Percentiles rank a stretch among this genome's conserved stretches.
Conservation (phyloP, 2,329 filamentous ascomycete species). For the Nannizziopsis arthrosporioides region DNA sequence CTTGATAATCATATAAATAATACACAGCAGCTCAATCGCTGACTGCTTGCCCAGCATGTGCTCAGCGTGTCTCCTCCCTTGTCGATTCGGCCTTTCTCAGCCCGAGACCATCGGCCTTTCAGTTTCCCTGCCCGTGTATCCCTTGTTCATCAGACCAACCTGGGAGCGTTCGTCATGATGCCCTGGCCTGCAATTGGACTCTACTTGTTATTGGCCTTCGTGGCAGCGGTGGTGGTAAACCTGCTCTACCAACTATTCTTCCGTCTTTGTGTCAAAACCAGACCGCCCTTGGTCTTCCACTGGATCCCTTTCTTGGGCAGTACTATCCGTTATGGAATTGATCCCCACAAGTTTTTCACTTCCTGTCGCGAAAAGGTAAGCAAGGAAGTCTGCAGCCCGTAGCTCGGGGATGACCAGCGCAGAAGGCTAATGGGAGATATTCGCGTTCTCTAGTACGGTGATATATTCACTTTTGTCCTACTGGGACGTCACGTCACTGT, state of each 20-base stretch:
- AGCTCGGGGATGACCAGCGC: constrained; percentile 14
- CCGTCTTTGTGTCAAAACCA: constrained; percentile 51
- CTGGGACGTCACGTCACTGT: constrained; percentile 83
- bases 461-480: constrained; percentile 81
- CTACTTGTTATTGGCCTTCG: background rate
- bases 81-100: too few relatives aligned
- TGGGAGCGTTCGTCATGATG: too few relatives aligned
- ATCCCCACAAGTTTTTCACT: constrained; percentile 72
- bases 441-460: constrained; percentile 56
- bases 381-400: constrained; percentile 10
- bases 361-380: constrained; percentile 58
- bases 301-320: constrained; percentile 52
- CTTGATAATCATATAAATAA: background rate
- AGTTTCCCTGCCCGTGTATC: too few relatives aligned
- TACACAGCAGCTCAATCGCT: background rate
- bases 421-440: constrained; percentile 16
- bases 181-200: too few relatives aligned
- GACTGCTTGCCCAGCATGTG: too few relatives aligned
- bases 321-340: constrained; percentile 36
- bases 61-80: too few relatives aligned
- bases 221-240: constrained; percentile 37
- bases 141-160: too few relatives aligned
- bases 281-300: constrained; percentile 65
- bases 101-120: too few relatives aligned
- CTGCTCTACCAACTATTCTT: constrained; percentile 63